Base-by-base conservation (phyloP, 2,329 filamentous ascomycete species). In the Camillea tinctor region DNA sequence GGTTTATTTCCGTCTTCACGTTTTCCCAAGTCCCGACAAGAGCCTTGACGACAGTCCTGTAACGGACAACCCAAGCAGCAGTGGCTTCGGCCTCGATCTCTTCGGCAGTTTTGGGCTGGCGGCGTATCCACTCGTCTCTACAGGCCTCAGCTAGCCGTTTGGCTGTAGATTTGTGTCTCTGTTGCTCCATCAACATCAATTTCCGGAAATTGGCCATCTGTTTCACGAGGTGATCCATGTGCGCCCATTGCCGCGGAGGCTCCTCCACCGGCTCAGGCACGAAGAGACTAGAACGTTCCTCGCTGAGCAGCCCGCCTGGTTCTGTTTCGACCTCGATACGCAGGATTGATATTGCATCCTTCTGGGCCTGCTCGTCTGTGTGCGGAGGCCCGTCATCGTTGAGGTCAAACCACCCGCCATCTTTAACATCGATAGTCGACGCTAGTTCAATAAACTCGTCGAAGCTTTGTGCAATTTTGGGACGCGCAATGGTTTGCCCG, bases 201-300 rank as follows among this genome's bases (percentile, higher is more conserved):
- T 88, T 90, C 53, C 91, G 87, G 68, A 98, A 94, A 67, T 93
- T 89, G 13, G 89, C 72, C 60, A 90, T 88, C 62, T 96, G 93
- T 52, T 88, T 88, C 52, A 90, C 81, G 56, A 98, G 82, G 72
- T 98, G 91, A 70, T 98, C 93, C 71, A 87, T 84, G 67, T 96
- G 93, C n/a, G 90, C 88, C 80, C 92, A 98, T 69, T 95, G 92
- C 56, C 84, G 83, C 0, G 87, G 84, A 0, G 91, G 91, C 68
- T 96, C 90, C 59, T 91, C 88, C 61, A 79, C 79, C 13, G 86
- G 80, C 64, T 95, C 91, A 0, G 91, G 90, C 19, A 88, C 82
- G 67, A 91, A 95, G 22, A 89, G 77, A 2, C 88, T 88, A 71
- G 91, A 94, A 61, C 83, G 81, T 61, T 87, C 86, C 57, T 82